These are phyloP conservation scores for Curvularia eragrostidis DNA, from an alignment of 2,329 filamentous ascomycete species.

Conservation along the genomic window DNA sequence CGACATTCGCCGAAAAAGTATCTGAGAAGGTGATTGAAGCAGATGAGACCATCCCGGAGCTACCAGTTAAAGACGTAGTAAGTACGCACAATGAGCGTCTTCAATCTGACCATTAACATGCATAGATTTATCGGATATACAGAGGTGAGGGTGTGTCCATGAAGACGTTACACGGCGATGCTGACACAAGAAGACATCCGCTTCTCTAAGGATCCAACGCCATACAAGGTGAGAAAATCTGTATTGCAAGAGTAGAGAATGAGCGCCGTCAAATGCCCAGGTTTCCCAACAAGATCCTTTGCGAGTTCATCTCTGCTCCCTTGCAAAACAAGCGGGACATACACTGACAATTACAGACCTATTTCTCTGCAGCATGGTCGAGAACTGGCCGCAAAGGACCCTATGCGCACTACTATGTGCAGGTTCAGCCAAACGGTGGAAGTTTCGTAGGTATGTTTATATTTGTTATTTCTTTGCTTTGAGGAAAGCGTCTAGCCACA, in stretches of 20 bases:
- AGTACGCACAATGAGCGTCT: conserved; percentile 27
- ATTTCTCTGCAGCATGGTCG: conserved; percentile 87
- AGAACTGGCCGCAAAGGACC: conserved; percentile 77
- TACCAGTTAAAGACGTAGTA: conserved; percentile 82
- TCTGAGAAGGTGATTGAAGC: conserved; percentile 72
- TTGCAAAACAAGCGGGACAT: background rate
- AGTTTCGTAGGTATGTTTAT: conserved; percentile 72
- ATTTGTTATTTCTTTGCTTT: conserved; percentile 6
- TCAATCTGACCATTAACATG: conserved; percentile 15
- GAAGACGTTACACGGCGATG: background rate
- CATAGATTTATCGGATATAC: conserved; percentile 80
- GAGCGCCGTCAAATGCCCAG: background rate
- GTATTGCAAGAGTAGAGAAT: background rate
- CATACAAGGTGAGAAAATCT: conserved; percentile 74
- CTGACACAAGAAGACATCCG: conserved; percentile 66
- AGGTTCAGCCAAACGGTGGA: conserved; percentile 70
- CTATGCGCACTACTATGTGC: conserved; percentile 81
- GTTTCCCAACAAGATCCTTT: background rate
- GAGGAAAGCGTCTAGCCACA: conserved; percentile 1
- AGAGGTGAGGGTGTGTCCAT: conserved; percentile 52
- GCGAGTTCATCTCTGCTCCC: background rate
- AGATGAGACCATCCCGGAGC: conserved; percentile 84
- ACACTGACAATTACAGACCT: conserved; percentile 60
- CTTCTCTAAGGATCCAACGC: conserved; percentile 83
- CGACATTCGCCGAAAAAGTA: conserved; percentile 75